Base-by-base conservation (phyloP, 2,329 filamentous ascomycete species). In the Septoria linicola region DNA sequence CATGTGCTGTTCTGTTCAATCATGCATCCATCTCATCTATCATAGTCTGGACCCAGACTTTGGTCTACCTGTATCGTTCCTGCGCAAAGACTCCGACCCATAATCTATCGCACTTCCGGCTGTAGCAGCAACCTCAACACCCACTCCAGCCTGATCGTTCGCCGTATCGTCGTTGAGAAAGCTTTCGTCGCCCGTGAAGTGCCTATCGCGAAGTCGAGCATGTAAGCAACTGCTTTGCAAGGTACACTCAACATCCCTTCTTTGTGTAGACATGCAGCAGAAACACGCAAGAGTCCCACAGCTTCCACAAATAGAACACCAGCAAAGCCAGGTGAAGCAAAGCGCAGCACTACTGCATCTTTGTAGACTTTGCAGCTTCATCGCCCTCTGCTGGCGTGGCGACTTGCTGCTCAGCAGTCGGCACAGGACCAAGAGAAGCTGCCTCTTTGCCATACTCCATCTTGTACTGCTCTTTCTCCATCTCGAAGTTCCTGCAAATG, bases 181-280 rank as follows among this genome's bases (percentile, higher is more conserved):
- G 16, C 74, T 73, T 65, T 83, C 80, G 61, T 83, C 80, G 36
- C 80, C 79, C 1, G 76, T 74, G 59, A 83, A 83, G 34, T 69
- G 70, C 75, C 75, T 77, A 57, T 61, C 30, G 14, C 40, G 41
- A 49, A 34, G 44, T 41, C 35, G 17, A 48, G 11, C 31, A 19
- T 41, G 58, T 57, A 57, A 60, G 55, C 45, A 47, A 50, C 40
- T 47, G 13, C 14, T 32, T 20, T 13, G 34, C 7, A 19, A 10
- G 7, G 8, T 32, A 5, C 19, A 19, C 4, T 14, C 14, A n/a
- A 14, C 3, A 10, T 21, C n/a, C 14, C 14, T 20, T n/a, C 5
- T 35, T 4, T 5, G 20, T 17, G 23, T 32, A 37, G 23, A 13
- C 34, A 27, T 5, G 23, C 23, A 27, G 23, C 23, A n/a, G n/a